Evolutionary conservation across 345 rosid species (phyloP), one percentile per base, ranked within the genome.

Genomic region (Arabidopsis arenosa): DNA sequence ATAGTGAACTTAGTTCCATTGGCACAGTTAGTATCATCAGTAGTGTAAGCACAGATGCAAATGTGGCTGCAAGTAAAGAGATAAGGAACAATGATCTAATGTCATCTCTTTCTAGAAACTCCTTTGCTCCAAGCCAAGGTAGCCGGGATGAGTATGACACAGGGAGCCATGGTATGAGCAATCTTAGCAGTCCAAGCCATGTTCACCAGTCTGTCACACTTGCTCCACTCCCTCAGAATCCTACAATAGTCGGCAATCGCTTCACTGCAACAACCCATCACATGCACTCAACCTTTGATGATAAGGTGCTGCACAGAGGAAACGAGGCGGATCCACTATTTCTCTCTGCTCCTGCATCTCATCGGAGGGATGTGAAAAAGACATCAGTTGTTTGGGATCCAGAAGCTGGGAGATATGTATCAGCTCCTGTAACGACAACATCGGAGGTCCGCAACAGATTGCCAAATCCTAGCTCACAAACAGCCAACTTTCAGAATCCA

Each of bases 311-410:
- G 74, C 89, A 86, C 3, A 88, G 70, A 80, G 90, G 87, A 70
- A 75, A 79, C 32, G 70, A 64, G 36, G 49, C 75, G 9, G 92
- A 93, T 68, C 86, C 93, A 21, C 70, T 93, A 59, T 81, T 89
- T 65, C 80, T 83, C 43, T 80, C 91, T 33, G 86, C 89, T 59
- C 88, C 96, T 47, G 68, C 96, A 37, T 91, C 97, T 66, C 84
- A 87, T 81, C 86, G 86, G 18, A 81, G 96, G 72, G 98, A 91
- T 49, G 87, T 88, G 57, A 90, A 85, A 74, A 84, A 90, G 78
- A 87, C 94, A 26, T 90, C 96, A 40, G 97, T 89, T 47, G 89
- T 88, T 14, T 93, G 97, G 96, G 97, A 93, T 76, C 96, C 88
- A 77, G 97, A 93, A 69, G 96, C 98, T 21, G 97, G 98, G 28